These are phyloP conservation scores for Sphaerobolus stellatus DNA, from an alignment of 1,284 basidiomycete genomes.

Conservation along the genomic window DNA sequence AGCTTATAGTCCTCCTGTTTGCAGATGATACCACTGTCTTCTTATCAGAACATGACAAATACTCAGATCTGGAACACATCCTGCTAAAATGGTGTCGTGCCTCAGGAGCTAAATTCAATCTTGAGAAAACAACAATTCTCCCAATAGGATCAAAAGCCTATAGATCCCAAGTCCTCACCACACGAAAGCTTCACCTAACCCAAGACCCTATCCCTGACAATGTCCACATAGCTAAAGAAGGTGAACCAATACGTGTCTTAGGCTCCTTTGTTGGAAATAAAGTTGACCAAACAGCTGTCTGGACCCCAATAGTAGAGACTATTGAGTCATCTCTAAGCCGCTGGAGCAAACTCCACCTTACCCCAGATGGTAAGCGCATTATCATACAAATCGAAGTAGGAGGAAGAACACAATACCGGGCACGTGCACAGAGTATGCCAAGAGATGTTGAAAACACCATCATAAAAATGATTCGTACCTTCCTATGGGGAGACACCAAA, in stretches of 20 bases:
- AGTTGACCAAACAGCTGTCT: background rate
- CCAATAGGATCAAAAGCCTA: background rate
- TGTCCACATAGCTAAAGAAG: background rate
- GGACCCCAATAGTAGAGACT: background rate
- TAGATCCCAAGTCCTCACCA: background rate
- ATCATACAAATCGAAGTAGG: background rate
- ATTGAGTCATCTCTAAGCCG: background rate
- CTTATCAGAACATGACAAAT: background rate
- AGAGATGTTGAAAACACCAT: background rate
- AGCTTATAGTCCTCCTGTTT: background rate
- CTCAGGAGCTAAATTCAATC: background rate
- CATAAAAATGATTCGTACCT: background rate
- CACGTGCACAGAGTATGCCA: conserved; percentile 3
- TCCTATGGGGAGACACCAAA: background rate
- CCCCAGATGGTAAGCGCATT: background rate
- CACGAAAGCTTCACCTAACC: background rate
- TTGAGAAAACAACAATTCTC: background rate
- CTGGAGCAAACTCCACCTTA: background rate
- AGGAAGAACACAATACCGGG: background rate
- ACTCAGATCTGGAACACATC: background rate
- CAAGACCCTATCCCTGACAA: background rate
- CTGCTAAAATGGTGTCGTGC: background rate
- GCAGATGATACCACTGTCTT: background rate
- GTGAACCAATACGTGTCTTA: background rate
- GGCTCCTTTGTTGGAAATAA: background rate